Evolutionary conservation across 2,329 filamentous ascomycete species (phyloP).

Genomic region (Verticillium zaregamsianum): DNA sequence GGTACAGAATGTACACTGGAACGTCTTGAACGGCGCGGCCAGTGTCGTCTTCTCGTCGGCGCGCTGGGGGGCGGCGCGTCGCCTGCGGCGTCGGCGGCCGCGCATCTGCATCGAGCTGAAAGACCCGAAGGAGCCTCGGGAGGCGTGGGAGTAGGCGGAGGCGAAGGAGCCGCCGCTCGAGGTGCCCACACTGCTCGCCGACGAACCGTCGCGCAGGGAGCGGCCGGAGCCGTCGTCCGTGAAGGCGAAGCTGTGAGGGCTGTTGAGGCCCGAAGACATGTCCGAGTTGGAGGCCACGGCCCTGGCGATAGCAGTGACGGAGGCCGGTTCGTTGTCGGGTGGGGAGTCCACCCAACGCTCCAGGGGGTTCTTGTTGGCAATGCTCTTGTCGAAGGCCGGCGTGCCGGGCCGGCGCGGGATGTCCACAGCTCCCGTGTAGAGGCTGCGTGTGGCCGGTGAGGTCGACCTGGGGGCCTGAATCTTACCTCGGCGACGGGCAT

Average conservation of each 20-base stretch:
- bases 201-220: slow-evolving; percentile 56
- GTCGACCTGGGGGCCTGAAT: slow-evolving; percentile 62
- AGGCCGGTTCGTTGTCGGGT: slow-evolving; percentile 56
- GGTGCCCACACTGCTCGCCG: slow-evolving; percentile 55
- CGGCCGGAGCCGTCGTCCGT: slow-evolving; percentile 58
- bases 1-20: slow-evolving; percentile 66
- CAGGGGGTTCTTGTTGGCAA: slow-evolving; percentile 46
- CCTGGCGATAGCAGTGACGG: slow-evolving; percentile 53
- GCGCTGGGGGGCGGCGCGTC: slow-evolving; percentile 34
- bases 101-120: slow-evolving; percentile 40
- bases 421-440: slow-evolving; percentile 61
- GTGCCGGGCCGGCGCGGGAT: slow-evolving; percentile 62
- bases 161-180: slow-evolving; percentile 55
- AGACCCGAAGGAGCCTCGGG: slow-evolving; percentile 52
- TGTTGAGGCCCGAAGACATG: slow-evolving; percentile 51
- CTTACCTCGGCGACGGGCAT: slow-evolving; percentile 80
- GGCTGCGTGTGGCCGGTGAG: slow-evolving; percentile 63
- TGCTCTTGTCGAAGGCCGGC: slow-evolving; percentile 39
- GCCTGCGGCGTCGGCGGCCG: slow-evolving; percentile 45
- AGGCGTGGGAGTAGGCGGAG: slow-evolving; percentile 55
- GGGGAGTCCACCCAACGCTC: slow-evolving; percentile 58
- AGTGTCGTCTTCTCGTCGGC: slow-evolving; percentile 31
- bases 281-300: slow-evolving; percentile 51
- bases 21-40: slow-evolving; percentile 46
- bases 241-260: slow-evolving; percentile 51